Percentiles rank a stretch among this genome's conserved stretches.
These are phyloP conservation scores for Eudorina sp. DNA, from an alignment of 139 green algal genomes.

Conservation along the genomic window DNA sequence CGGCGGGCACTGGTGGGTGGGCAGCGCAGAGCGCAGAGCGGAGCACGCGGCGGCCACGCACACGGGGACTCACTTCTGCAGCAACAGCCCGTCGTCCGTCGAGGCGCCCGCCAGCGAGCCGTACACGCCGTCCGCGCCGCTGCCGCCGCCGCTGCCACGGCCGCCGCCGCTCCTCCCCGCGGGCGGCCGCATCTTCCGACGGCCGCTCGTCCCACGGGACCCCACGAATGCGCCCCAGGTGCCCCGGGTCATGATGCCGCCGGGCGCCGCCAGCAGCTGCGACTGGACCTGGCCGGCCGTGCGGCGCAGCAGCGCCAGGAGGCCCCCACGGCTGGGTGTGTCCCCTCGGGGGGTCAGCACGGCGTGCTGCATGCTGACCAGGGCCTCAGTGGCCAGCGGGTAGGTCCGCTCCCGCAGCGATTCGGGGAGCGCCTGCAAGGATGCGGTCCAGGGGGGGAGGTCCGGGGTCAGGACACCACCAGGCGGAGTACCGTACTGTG, in stretches of 20 bases:
- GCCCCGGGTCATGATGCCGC: neutral
- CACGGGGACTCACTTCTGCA: conserved; percentile 6
- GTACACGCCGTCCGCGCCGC: no score
- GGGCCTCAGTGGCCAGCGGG: neutral
- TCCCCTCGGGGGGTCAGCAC: neutral
- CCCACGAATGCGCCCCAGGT: neutral
- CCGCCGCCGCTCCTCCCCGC: neutral
- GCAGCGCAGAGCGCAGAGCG: no score
- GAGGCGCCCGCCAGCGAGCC: no score
- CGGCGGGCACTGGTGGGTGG: no score
- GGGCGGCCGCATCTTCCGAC: neutral
- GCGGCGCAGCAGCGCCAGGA: conserved; percentile 26
- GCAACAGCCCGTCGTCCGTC: neutral
- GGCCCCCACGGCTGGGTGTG: neutral
- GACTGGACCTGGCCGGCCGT: conserved; percentile 17
- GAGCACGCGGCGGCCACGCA: no score
- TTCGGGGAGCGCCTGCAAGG: conserved; percentile 31
- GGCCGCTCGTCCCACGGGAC: neutral
- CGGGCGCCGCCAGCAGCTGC: no score
- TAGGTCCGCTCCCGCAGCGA: conserved; percentile 19
- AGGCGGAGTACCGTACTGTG: no score
- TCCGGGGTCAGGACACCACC: no score
- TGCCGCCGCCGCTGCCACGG: no score
- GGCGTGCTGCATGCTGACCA: conserved; percentile 10
- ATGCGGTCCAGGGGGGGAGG: no score